Evolutionary conservation across 192 early-diverging fungal genomes (phyloP).

Genomic region (Coemansia sp.): DNA sequence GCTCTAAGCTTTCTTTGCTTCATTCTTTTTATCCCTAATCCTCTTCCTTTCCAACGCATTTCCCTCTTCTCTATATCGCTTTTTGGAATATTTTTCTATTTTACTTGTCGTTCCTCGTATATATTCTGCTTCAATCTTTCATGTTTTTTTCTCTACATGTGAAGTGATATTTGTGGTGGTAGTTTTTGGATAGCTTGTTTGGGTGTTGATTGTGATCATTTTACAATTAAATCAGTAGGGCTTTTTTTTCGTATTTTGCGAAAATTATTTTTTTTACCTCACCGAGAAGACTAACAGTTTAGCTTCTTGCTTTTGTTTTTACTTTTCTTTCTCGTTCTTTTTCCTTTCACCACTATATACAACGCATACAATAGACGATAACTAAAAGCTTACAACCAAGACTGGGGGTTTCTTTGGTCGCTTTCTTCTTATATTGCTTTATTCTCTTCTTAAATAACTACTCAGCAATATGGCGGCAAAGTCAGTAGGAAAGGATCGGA

Average conservation of each 20-base stretch:
- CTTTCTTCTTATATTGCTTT: neutral
- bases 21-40: neutral
- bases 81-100: neutral
- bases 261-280: neutral
- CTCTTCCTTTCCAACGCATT: neutral
- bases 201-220: neutral
- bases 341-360: constrained; percentile 6
- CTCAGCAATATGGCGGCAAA: neutral
- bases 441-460: neutral
- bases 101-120: neutral
- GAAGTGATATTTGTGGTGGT: no score
- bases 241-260: neutral
- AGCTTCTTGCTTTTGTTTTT: no score
- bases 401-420: neutral
- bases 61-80: neutral
- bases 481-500: constrained; percentile 1
- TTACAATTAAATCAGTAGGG: neutral
- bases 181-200: no score
- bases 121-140: neutral
- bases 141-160: neutral
- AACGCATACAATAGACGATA: neutral
- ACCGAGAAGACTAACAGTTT: neutral
- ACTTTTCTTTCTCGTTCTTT: neutral
- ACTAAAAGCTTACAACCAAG: neutral
- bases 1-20: neutral